A percentile compares a stretch with the other conserved stretches of the same genome.
These are phyloP conservation scores for Clarireedia monteithiana DNA, from an alignment of 2,329 filamentous ascomycete genomes.

Conservation along the genomic window DNA sequence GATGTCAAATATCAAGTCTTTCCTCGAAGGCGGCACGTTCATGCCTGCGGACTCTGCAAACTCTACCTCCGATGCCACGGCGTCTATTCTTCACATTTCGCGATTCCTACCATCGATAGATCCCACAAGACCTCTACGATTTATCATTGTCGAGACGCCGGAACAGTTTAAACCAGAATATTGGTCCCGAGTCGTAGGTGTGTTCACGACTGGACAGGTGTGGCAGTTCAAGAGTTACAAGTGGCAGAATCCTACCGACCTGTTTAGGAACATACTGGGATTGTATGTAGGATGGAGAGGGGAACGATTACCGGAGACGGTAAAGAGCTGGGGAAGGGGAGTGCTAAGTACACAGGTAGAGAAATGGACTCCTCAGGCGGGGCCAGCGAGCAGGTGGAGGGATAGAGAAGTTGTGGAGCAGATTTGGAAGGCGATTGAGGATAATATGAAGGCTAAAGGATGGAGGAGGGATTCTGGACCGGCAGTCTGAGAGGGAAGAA, in stretches of 20 bases:
- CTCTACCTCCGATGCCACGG: constrained; percentile 53
- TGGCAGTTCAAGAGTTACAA: constrained; percentile 99
- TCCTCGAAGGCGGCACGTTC: constrained; percentile 81
- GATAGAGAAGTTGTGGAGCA: constrained; percentile 89
- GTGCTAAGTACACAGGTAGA: constrained; percentile 78
- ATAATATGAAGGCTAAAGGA: constrained; percentile 75
- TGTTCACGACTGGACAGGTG: constrained; percentile 94
- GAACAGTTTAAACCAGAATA: constrained; percentile 97
- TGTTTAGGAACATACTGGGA: constrained; percentile 83
- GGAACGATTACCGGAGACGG: constrained; percentile 67
- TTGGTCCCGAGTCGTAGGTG: constrained; percentile 89
- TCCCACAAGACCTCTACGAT: constrained; percentile 67
- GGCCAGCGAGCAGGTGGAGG: constrained; percentile 54
- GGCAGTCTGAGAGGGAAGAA: neutral
- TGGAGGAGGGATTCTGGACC: constrained; percentile 70
- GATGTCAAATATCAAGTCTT: constrained; percentile 91
- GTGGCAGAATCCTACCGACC: constrained; percentile 79
- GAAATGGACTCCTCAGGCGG: constrained; percentile 58
- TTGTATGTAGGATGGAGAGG: constrained; percentile 89
- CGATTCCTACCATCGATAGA: constrained; percentile 68
- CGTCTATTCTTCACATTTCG: constrained; percentile 79
- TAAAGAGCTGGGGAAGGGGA: constrained; percentile 78
- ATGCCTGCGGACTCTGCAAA: constrained; percentile 61
- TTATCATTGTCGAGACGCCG: constrained; percentile 89
- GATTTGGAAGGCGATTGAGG: constrained; percentile 86